phyloP scores from a whole-genome alignment of 2,329 filamentous ascomycete genomes.

The Ophioceras dolichostomum region DNA sequence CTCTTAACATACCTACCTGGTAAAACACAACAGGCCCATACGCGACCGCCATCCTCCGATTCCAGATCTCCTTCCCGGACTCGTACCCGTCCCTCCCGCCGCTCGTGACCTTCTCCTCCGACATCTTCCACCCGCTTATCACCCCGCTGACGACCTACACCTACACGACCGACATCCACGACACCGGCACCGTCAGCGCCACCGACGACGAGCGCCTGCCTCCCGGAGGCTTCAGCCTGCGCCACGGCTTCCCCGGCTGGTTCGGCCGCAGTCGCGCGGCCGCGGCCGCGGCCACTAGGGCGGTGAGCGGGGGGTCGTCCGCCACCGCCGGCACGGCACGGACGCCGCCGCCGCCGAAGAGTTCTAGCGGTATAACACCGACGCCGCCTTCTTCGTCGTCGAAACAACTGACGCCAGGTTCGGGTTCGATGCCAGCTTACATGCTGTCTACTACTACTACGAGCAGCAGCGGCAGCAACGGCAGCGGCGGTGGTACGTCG shows the following conservation, averaged over 20 bases:
- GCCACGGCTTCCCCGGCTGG: constrained; percentile 86
- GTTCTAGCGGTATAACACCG: constrained; percentile 17
- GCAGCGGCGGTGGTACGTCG: constrained; percentile 23
- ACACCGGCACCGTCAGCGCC: constrained; percentile 67
- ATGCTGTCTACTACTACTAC: constrained; percentile 12
- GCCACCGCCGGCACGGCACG: constrained; percentile 2
- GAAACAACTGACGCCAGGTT: constrained; percentile 13
- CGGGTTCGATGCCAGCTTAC: constrained; percentile 9
- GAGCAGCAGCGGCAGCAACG: constrained; percentile 8
- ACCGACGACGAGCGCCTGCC: constrained; percentile 73
- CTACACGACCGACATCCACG: constrained; percentile 69
- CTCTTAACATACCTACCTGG: too few species aligned
- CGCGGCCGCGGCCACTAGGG: constrained; percentile 7
- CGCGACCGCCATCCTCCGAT: constrained; percentile 72
- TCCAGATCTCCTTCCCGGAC: constrained; percentile 78
- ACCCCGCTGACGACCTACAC: constrained; percentile 91
- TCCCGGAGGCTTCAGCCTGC: constrained; percentile 79
- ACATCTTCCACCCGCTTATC: constrained; percentile 89
- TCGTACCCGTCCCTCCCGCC: constrained; percentile 71
- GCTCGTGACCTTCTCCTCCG: constrained; percentile 75
- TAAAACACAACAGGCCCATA: constrained; percentile 62
- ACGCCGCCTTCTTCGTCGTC: constrained; percentile 5
- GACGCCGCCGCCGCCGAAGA: constrained; percentile 9
- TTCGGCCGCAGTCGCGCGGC: constrained; percentile 50
- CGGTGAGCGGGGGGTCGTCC: constrained; percentile 8